phyloP scores from a whole-genome alignment of 257 asterid genomes.

The Ehretia macrophylla region DNA sequence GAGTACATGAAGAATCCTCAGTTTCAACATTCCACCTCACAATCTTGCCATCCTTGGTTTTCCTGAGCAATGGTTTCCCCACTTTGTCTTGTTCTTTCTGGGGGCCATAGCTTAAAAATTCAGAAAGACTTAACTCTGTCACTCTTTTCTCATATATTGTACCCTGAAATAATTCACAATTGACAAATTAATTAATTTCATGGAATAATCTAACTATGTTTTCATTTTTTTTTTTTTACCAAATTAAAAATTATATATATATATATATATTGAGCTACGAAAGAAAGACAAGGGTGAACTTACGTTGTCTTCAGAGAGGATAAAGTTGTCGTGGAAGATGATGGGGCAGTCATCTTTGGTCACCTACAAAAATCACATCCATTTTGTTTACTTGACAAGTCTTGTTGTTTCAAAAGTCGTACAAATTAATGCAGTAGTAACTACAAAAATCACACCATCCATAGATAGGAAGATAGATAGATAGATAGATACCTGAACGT shows the following conservation, averaged over 20 bases:
- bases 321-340: slow-evolving; percentile 91
- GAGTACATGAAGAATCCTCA: slow-evolving; percentile 72
- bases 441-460: slow-evolving; percentile 21
- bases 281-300: slow-evolving; percentile 4
- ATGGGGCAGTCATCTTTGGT: slow-evolving; percentile 87
- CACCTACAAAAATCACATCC: slow-evolving; percentile 64
- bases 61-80: slow-evolving; percentile 66
- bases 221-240: no score
- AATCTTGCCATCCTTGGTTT: slow-evolving; percentile 74
- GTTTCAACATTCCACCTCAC: slow-evolving; percentile 66
- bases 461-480: neutral
- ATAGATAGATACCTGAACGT: slow-evolving; percentile 99
- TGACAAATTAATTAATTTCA: neutral
- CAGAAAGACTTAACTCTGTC: slow-evolving; percentile 64
- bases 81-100: slow-evolving; percentile 42
- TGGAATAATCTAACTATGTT: no score
- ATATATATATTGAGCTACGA: no score
- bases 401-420: slow-evolving; percentile 28
- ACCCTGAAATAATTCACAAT: slow-evolving; percentile 39
- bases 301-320: slow-evolving; percentile 67
- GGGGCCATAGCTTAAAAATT: slow-evolving; percentile 75
- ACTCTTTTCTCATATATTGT: slow-evolving; percentile 61
- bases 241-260: no score
- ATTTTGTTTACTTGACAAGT: slow-evolving; percentile 42
- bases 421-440: slow-evolving; percentile 37